Evolutionary conservation across 2,329 filamentous ascomycete genomes (phyloP).

Genomic region (Colletotrichum sp.): DNA sequence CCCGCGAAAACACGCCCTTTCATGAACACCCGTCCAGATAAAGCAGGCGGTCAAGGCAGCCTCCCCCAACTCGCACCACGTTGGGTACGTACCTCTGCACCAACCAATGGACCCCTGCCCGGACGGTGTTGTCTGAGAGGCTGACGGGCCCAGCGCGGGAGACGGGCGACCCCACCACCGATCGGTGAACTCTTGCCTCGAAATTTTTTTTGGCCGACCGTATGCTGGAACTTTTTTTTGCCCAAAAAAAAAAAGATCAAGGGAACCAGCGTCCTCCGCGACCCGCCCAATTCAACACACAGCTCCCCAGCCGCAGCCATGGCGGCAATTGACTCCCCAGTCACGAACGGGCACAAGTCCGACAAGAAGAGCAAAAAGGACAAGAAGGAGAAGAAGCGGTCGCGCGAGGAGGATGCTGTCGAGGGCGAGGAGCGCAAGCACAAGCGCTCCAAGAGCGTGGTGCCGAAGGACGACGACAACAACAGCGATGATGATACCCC

Average conservation of each 20-base stretch:
- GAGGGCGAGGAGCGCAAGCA: slow-evolving; percentile 49
- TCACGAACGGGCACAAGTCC: slow-evolving; percentile 32
- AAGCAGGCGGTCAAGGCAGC: not conserved
- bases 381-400: slow-evolving; percentile 47
- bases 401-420: slow-evolving; percentile 45
- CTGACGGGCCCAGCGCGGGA: not conserved
- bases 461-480: slow-evolving; percentile 27
- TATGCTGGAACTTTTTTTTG: not conserved
- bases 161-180: slow-evolving; percentile 20
- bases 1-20: not conserved
- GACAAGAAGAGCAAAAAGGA: slow-evolving; percentile 46
- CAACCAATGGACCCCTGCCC: not conserved
- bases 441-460: slow-evolving; percentile 55
- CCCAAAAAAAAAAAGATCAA: not conserved
- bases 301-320: slow-evolving; percentile 26
- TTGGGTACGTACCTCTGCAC: not conserved
- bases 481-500: slow-evolving; percentile 12
- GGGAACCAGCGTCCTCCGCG: slow-evolving; percentile 14
- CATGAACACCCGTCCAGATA: not conserved
- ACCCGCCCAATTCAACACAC: slow-evolving; percentile 9
- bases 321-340: slow-evolving; percentile 36
- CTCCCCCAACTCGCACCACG: not conserved
- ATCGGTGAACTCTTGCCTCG: slow-evolving; percentile 16
- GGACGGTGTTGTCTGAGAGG: slow-evolving; percentile 18
- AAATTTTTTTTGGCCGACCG: slow-evolving; percentile 12